Evolutionary conservation across 768 basidiomycete species (phyloP), one percentile per base, ranked within the genome.

Genomic region (Leccinum longicurvipes): DNA sequence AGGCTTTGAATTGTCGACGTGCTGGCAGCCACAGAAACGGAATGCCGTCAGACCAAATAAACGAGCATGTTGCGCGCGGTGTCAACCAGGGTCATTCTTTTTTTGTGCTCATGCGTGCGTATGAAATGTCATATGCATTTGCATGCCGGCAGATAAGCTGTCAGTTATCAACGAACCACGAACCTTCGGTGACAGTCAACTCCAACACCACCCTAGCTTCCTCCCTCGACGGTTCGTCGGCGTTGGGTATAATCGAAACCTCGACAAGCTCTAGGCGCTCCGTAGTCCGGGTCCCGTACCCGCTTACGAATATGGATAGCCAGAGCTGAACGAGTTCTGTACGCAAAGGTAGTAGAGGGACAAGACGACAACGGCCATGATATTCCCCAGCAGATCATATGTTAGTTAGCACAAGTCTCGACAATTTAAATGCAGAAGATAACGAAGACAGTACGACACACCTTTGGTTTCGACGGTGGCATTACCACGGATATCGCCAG

Each of bases 111-210:
- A 19, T 41, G 39, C 8, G 39, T 11, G 39, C n/a, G 10, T n/a
- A 41, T n/a, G 10, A 10, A 5, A 19, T 41, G 31, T 8, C 28
- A 29, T 29, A 17, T 34, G 36, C 36, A 36, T 36, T 9, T 39
- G 36, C 36, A 39, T 39, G 36, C 36, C 36, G 36, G 36, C 36
- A 39, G n/a, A 10, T 39, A 17, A n/a, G 4, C 29, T 31, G 8
- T 45, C 8, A 14, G 23, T 23, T 24, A 23, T 24, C 24, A 24
- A 25, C 23, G 45, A 32, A 41, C 25, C n/a, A 61, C 69, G 46
- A 54, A 82, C 82, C 80, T 68, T 74, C 67, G 0, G 71, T 77
- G 48, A 81, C 79, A 11, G 73, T 71, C 50, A 74, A 65, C 60
- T 81, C 77, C 44, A 72, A 68, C 4, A 75, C 70, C 46, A 79